Conservation (phyloP, 495 filamentous ascomycete genomes). For the Penicillium waksmanii region DNA sequence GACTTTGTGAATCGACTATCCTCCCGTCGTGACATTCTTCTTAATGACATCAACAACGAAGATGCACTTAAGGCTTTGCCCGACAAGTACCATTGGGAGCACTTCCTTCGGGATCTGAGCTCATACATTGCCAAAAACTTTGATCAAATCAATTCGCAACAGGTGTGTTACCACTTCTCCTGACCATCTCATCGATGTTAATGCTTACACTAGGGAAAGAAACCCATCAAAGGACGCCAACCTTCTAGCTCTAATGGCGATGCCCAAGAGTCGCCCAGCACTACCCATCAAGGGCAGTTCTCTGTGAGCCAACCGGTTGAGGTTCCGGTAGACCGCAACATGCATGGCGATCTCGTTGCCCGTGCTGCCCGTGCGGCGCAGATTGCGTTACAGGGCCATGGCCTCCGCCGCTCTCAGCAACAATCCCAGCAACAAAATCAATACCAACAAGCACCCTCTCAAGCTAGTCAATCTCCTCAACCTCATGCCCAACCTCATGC, state of each 20-base stretch:
- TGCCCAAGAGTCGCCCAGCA: slow-evolving; percentile 40
- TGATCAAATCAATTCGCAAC: slow-evolving; percentile 59
- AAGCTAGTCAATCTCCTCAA: slow-evolving; percentile 31
- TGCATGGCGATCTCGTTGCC: slow-evolving; percentile 56
- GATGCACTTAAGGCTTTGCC: slow-evolving; percentile 65
- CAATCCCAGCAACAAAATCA: slow-evolving; percentile 41
- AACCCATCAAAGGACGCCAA: slow-evolving; percentile 46
- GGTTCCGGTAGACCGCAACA: slow-evolving; percentile 47
- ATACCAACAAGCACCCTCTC: slow-evolving; percentile 31
- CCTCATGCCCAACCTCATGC: slow-evolving; percentile 36
- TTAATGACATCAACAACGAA: slow-evolving; percentile 62
- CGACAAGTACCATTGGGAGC: slow-evolving; percentile 79
- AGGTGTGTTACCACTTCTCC: slow-evolving; percentile 36
- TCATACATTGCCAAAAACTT: slow-evolving; percentile 77
- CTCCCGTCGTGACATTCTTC: slow-evolving; percentile 68
- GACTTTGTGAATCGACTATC: slow-evolving; percentile 69
- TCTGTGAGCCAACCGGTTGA: slow-evolving; percentile 47
- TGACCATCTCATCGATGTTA: not conserved
- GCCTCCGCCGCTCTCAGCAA: slow-evolving; percentile 48
- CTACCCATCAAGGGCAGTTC: slow-evolving; percentile 51
- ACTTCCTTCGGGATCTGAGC: slow-evolving; percentile 75
- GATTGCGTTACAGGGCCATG: slow-evolving; percentile 55
- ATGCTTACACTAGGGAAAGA: slow-evolving; percentile 45
- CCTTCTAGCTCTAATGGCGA: slow-evolving; percentile 48
- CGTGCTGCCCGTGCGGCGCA: slow-evolving; percentile 58